Conservation (phyloP, 2,329 filamentous ascomycete species). For the Neopestalotiopsis rosae region DNA sequence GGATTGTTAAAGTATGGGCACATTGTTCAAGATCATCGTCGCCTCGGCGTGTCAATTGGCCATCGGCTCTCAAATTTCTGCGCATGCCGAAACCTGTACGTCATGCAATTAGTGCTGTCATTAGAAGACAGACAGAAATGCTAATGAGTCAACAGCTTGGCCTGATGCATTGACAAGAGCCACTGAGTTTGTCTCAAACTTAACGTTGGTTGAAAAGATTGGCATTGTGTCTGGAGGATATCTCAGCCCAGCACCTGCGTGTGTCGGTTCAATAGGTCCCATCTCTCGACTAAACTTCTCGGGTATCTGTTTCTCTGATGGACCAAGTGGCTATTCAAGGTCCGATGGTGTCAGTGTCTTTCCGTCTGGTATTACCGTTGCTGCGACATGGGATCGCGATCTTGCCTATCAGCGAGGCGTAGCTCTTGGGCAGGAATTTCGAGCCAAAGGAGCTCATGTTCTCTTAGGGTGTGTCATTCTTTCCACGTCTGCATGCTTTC, state of each 20-base stretch:
- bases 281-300: constrained; percentile 61
- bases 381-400: constrained; percentile 71
- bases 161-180: constrained; percentile 64
- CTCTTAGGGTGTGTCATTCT: constrained; percentile 48
- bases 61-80: not conserved
- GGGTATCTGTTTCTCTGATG: constrained; percentile 71
- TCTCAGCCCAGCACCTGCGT: constrained; percentile 13
- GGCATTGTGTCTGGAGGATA: constrained; percentile 1
- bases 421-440: constrained; percentile 64
- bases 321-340: constrained; percentile 69
- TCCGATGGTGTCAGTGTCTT: constrained; percentile 73
- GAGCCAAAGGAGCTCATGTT: constrained; percentile 74
- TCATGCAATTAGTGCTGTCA: not conserved
- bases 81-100: not conserved
- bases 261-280: constrained; percentile 44
- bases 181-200: constrained; percentile 63
- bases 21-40: not conserved
- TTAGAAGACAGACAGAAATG: not conserved
- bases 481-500: not conserved
- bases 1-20: not conserved
- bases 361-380: constrained; percentile 71
- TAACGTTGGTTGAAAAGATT: constrained; percentile 69
- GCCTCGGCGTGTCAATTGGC: not conserved
- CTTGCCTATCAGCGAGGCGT: constrained; percentile 54
- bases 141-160: constrained; percentile 48